A percentile compares a stretch with the other conserved stretches of the same genome.
Conservation (phyloP, 768 basidiomycete species). For the Hortiboletus campestris region DNA sequence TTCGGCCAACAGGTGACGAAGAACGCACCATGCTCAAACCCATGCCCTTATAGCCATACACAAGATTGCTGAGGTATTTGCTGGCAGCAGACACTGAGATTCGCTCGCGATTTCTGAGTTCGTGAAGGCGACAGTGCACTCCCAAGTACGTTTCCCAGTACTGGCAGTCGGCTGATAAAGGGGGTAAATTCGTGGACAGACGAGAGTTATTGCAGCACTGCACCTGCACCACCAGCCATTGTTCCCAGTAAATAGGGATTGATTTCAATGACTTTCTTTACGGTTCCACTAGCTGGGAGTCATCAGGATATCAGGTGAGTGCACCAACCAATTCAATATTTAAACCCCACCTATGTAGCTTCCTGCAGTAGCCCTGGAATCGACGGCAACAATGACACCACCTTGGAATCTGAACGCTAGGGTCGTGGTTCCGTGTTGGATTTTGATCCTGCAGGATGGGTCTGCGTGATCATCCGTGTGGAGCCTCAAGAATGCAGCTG, state of each 20-base stretch:
- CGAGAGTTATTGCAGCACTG: slow-evolving; percentile 24
- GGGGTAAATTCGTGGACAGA: slow-evolving; percentile 2
- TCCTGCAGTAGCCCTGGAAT: slow-evolving; percentile 95
- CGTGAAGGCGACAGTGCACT: slow-evolving; percentile 94
- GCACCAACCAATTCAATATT: neutral
- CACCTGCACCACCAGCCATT: slow-evolving; percentile 98
- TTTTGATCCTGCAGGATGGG: slow-evolving; percentile 94
- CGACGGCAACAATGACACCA: slow-evolving; percentile 99
- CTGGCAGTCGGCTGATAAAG: slow-evolving; percentile 79
- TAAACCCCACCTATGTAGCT: slow-evolving; percentile 82
- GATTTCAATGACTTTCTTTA: slow-evolving; percentile 99
- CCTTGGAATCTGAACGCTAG: slow-evolving; percentile 96
- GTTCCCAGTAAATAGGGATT: slow-evolving; percentile 98
- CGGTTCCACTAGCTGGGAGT: slow-evolving; percentile 82
- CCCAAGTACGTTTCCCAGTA: slow-evolving; percentile 99
- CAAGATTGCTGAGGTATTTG: slow-evolving; percentile 95
- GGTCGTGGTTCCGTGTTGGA: slow-evolving; percentile 97
- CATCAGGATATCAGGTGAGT: neutral
- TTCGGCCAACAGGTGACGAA: neutral
- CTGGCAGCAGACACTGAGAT: slow-evolving; percentile 99
- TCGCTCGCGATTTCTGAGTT: slow-evolving; percentile 92
- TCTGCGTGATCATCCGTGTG: slow-evolving; percentile 97
- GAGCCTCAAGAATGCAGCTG: slow-evolving; percentile 82
- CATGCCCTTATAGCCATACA: slow-evolving; percentile 99
- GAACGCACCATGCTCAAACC: slow-evolving; percentile 92